Base-by-base conservation (phyloP, 2,329 filamentous ascomycete genomes). In the Westerdykella ornata region DNA sequence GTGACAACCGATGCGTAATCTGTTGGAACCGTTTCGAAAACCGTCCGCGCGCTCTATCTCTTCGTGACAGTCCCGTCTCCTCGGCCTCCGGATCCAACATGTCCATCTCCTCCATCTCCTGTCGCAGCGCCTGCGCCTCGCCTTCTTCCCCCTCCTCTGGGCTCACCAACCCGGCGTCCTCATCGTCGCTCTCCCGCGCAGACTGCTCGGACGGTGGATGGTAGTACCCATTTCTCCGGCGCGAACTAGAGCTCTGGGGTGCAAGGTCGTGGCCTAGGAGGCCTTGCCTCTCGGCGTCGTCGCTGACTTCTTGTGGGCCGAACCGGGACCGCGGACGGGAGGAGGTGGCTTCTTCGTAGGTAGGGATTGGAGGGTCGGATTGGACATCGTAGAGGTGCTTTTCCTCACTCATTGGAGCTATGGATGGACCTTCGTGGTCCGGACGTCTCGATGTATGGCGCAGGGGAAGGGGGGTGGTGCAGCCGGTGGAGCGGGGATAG, bases 171-270 rank as follows among this genome's bases (percentile, higher is more conserved):
- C 68, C 68, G 46, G 62, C 69, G 43, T 71, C 68, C 47, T 57
- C 68, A 45, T 76, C 81, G 50, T 74, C 69, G 65, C 68, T 80
- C 37, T 71, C 70, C 48, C 89, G 83, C 46, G 81, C 83, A 43
- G 88, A 88, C 65, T 92, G 85, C 47, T 90, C 88, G 1, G 85
- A 89, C 1, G 90, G 88, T 29, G 83, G 77, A 22, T 81, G 81
- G 66, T 96, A 95, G 49, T 66, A 63, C 30, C 62, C 65, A 56
- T 64, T 60, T 39, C 66, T 57, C 41, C 59, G 47, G n/a, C 61
- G 56, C 37, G 58, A 49, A 29, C 52, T 51, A 19, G 35, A 39
- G 15, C 45, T 9, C 16, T 39, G n/a, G 4, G 38, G n/a, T 26
- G 38, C 13, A 49, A 67, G 68, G 42, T 75, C 73, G 41, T 75